Conservation (phyloP, 768 basidiomycete genomes). For the Mycena vulgaris region DNA sequence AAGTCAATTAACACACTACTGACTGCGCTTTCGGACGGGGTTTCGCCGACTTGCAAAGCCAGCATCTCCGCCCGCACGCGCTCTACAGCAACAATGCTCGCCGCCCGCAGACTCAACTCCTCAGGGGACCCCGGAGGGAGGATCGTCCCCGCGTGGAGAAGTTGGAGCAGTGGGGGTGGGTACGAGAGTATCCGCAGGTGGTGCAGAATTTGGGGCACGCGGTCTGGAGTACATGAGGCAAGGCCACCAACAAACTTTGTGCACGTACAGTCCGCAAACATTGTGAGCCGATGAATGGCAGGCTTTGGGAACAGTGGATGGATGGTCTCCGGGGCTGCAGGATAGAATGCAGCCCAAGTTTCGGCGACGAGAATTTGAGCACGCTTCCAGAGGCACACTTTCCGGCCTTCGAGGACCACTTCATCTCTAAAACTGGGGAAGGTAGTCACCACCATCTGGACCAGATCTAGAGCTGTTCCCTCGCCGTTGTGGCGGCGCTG, state of each 20-base stretch:
- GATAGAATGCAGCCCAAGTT: conserved; percentile 93
- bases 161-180: conserved; percentile 69
- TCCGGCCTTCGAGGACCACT: conserved; percentile 66
- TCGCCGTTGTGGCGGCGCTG: conserved; percentile 64
- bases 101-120: conserved; percentile 85
- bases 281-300: conserved; percentile 81
- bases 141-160: conserved; percentile 60
- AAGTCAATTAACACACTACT: conserved; percentile 92
- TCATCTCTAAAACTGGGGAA: conserved; percentile 89
- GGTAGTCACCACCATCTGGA: conserved; percentile 75
- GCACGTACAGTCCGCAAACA: conserved; percentile 86
- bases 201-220: conserved; percentile 92
- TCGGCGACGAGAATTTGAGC: conserved; percentile 94
- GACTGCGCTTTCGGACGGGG: conserved; percentile 52
- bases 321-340: conserved; percentile 54
- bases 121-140: conserved; percentile 73
- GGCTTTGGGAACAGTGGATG: conserved; percentile 88
- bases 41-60: conserved; percentile 38
- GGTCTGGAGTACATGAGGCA: conserved; percentile 51
- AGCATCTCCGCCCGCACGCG: conserved; percentile 73
- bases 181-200: conserved; percentile 85
- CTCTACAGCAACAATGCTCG: conserved; percentile 87
- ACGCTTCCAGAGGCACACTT: conserved; percentile 91
- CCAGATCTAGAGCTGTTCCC: conserved; percentile 82
- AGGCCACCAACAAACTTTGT: background rate